phyloP scores from a whole-genome alignment of 2,329 filamentous ascomycete genomes.

The Eutypella sp. region DNA sequence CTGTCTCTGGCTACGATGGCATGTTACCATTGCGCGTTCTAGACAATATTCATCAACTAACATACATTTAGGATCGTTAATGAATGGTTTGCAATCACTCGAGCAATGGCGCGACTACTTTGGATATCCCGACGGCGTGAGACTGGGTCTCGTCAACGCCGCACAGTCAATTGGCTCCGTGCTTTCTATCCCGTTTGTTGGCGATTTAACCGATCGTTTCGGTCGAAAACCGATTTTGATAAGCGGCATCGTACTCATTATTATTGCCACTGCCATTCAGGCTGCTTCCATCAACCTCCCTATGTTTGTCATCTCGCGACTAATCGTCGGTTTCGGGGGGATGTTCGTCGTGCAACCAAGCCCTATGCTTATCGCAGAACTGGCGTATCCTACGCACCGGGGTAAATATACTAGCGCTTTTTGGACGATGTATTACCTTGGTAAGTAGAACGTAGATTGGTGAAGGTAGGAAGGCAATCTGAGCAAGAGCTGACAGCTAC shows the following conservation, averaged over 20 bases:
- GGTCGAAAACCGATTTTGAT: slow-evolving; percentile 22
- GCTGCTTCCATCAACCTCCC: slow-evolving; percentile 29
- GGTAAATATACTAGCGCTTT: slow-evolving; percentile 29
- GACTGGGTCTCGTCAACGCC: slow-evolving; percentile 27
- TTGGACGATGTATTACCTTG: slow-evolving; percentile 32
- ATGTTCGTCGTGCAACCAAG: slow-evolving; percentile 35
- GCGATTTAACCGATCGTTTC: slow-evolving; percentile 26
- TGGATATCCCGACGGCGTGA: slow-evolving; percentile 22
- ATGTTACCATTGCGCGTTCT: slow-evolving; percentile 1
- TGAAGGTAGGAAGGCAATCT: slow-evolving; percentile 1
- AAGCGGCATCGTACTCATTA: slow-evolving; percentile 29
- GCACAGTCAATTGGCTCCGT: slow-evolving; percentile 25
- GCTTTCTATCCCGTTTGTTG: slow-evolving; percentile 31
- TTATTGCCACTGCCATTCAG: slow-evolving; percentile 32
- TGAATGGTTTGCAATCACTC: slow-evolving; percentile 37
- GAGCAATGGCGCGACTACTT: slow-evolving; percentile 29
- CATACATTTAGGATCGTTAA: slow-evolving; percentile 24
- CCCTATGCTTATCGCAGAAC: slow-evolving; percentile 30
- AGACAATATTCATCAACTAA: background rate
- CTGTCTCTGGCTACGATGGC: slow-evolving; percentile 37
- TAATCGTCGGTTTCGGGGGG: slow-evolving; percentile 33
- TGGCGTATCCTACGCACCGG: slow-evolving; percentile 31
- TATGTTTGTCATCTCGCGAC: slow-evolving; percentile 31
- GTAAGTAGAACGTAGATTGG: slow-evolving; percentile 15
- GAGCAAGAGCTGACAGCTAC: slow-evolving; percentile 1